Evolutionary conservation across 352 stramenopile species (phyloP).

Genomic region (Phytophthora tentaculata): DNA sequence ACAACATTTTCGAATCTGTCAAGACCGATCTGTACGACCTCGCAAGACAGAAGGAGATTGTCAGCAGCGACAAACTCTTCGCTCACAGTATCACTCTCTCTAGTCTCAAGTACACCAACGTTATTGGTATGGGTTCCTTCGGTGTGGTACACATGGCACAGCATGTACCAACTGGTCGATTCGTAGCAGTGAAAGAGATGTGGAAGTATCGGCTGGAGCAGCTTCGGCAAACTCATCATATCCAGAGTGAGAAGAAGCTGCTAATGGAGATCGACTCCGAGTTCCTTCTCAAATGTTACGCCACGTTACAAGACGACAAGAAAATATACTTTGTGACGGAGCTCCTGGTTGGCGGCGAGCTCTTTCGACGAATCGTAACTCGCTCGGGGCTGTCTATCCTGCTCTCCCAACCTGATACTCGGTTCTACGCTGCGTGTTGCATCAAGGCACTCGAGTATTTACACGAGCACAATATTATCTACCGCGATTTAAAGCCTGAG

Average conservation of each 20-base stretch:
- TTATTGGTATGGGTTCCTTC: constrained; percentile 94
- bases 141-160: constrained; percentile 94
- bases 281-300: constrained; percentile 95
- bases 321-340: constrained; percentile 98
- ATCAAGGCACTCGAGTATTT: constrained; percentile 72
- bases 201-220: constrained; percentile 49
- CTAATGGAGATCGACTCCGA: constrained; percentile 91
- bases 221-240: constrained; percentile 89
- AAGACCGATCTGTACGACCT: constrained; percentile 43
- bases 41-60: constrained; percentile 34
- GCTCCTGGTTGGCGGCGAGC: constrained; percentile 90
- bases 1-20: constrained; percentile 49
- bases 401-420: constrained; percentile 69
- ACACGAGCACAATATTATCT: constrained; percentile 76
- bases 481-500: constrained; percentile 79
- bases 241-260: constrained; percentile 96
- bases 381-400: constrained; percentile 49
- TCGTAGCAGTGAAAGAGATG: constrained; percentile 74
- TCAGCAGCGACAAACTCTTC: constrained; percentile 54
- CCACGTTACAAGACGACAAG: constrained; percentile 93
- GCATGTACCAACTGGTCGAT: constrained; percentile 63
- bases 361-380: constrained; percentile 75
- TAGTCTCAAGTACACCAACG: constrained; percentile 58
- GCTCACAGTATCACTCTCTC: constrained; percentile 56
- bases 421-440: constrained; percentile 66